Percentiles rank a stretch among this genome's conserved stretches.
Conservation (phyloP, 2,329 filamentous ascomycete species). For the Hypomyces rosellus region DNA sequence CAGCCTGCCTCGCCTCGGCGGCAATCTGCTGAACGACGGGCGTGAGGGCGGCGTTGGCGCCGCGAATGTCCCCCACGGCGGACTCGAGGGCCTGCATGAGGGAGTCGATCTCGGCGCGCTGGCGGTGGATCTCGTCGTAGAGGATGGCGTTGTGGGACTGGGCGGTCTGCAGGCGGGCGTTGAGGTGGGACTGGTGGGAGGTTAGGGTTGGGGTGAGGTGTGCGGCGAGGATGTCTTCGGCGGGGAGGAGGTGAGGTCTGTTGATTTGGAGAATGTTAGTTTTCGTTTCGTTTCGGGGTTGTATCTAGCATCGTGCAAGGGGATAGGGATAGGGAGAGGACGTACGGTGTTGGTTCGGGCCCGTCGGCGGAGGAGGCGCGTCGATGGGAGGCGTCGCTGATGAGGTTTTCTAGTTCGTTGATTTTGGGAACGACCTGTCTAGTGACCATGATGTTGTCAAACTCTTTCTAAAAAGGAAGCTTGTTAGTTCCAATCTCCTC, state of each 20-base stretch:
- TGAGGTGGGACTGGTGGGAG: constrained; percentile 49
- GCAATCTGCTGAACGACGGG: constrained; percentile 43
- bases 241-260: constrained; percentile 52
- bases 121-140: constrained; percentile 43
- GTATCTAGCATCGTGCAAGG: neutral
- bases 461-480: constrained; percentile 41
- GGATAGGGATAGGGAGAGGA: constrained; percentile 5
- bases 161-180: constrained; percentile 49
- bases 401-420: constrained; percentile 53
- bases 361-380: constrained; percentile 18
- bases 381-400: constrained; percentile 40
- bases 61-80: constrained; percentile 47
- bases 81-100: constrained; percentile 45
- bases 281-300: neutral
- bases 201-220: constrained; percentile 49
- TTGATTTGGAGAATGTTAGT: neutral
- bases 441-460: constrained; percentile 46
- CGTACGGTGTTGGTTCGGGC: constrained; percentile 40
- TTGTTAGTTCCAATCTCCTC: neutral
- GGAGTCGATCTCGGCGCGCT: constrained; percentile 49
- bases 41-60: constrained; percentile 43
- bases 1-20: constrained; percentile 37
- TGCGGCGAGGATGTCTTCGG: constrained; percentile 45
- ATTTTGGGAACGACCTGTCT: constrained; percentile 50
- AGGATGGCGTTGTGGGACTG: constrained; percentile 52